Evolutionary conservation across 2,329 filamentous ascomycete species (phyloP), one percentile per base, ranked within the genome.

Genomic region (Colletotrichum spinosum): DNA sequence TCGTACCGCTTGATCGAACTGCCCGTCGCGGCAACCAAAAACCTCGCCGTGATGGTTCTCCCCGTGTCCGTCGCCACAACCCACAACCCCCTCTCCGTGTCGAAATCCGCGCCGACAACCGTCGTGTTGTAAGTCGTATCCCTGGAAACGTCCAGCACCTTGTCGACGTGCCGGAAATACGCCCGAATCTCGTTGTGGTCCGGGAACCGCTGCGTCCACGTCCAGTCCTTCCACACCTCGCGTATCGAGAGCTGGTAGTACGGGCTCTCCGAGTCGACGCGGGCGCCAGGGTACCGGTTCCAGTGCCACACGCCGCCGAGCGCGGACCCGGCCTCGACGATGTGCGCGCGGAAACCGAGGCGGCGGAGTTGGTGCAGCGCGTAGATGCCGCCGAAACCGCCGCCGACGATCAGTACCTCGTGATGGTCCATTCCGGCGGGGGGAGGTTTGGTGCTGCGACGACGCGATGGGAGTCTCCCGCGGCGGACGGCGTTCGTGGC

Each of bases 131-230:
- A 87, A 7, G 75, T 73, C 12, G 76, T 78, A 48, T 84, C 78
- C 38, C 79, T 81, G 42, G 77, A 79, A 5, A 85, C 71, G 17
- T 79, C 73, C 51, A 81, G 74, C 2, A 77, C 77, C 33, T 80
- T 73, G 51, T 79, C 82, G 3, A 84, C 76, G 62, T 83, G 80
- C 13, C 75, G 70, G 51, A 86, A 84, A 69, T 86, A 86, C 3
- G 55, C 67, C 12, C 76, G 75, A 2, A 85, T 67, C 62, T 86
- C 80, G 6, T 73, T 69, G 56, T 76, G 73, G 25, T 60, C 71
- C 2, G 81, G 79, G 57, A 78, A 83, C 38, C 74, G 70, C 66
- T 79, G 72, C 9, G 73, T 72, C 77, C 81, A 86, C 15, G 73
- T 77, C 77, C 79, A 87, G 49, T 78, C 76, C 33, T 78, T 74